These are phyloP conservation scores for Yarrowia keelungensis DNA, from an alignment of 805 yeast species.

Conservation along the genomic window DNA sequence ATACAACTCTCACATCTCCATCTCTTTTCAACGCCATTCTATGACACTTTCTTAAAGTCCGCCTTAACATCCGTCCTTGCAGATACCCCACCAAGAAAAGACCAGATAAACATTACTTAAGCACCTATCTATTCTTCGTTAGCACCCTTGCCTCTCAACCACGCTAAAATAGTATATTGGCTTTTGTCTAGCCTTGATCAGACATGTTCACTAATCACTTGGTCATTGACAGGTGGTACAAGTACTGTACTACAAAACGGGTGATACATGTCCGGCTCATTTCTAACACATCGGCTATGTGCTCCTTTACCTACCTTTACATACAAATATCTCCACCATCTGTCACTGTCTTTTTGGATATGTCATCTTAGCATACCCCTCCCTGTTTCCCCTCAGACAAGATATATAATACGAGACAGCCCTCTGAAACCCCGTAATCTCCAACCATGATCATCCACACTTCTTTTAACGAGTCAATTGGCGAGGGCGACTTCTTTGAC, in stretches of 20 bases:
- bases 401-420: background rate
- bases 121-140: no score
- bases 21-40: background rate
- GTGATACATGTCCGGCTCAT: no score
- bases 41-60: background rate
- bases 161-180: no score
- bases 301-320: no score
- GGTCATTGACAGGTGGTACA: no score
- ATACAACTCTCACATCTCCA: no score
- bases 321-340: background rate
- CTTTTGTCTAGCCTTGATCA: no score
- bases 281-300: no score
- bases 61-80: background rate
- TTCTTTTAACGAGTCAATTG: background rate
- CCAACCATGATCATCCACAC: conserved; percentile 24
- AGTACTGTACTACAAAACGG: no score
- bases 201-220: no score
- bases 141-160: no score
- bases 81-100: background rate
- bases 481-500: background rate
- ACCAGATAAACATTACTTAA: no score
- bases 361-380: background rate
- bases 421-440: background rate
- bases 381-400: conserved; percentile 6
- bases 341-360: background rate